Percentiles rank a stretch among this genome's conserved stretches.
phyloP scores from a whole-genome alignment of 257 asterid genomes.

The Plectranthus barbatus region DNA sequence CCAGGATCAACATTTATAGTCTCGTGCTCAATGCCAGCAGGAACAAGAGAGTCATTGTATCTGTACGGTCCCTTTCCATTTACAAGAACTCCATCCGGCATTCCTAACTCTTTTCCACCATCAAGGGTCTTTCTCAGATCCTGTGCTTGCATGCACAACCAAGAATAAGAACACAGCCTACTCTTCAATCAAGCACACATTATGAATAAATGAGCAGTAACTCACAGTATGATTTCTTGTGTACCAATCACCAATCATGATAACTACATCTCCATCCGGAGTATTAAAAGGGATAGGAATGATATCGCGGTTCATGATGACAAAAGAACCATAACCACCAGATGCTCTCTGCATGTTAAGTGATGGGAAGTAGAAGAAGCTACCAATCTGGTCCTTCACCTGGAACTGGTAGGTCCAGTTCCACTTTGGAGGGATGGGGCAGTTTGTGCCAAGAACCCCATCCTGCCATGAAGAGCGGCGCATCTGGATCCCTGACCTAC shows the following conservation, averaged over 20 bases:
- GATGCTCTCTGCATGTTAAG: slow-evolving; percentile 83
- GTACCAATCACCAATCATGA: slow-evolving; percentile 94
- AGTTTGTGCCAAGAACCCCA: slow-evolving; percentile 89
- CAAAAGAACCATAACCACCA: slow-evolving; percentile 82
- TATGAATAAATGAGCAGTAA: not conserved
- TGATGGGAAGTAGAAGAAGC: slow-evolving; percentile 84
- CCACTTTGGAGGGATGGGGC: slow-evolving; percentile 76
- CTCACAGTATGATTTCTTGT: slow-evolving; percentile 63
- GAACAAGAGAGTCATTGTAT: slow-evolving; percentile 71
- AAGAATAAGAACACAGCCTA: not conserved
- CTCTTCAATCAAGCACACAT: not conserved
- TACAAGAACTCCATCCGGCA: slow-evolving; percentile 92
- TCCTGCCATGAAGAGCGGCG: slow-evolving; percentile 94
- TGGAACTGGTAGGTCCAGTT: slow-evolving; percentile 96
- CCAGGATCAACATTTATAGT: slow-evolving; percentile 89
- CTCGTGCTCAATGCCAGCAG: slow-evolving; percentile 74
- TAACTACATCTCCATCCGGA: slow-evolving; percentile 80
- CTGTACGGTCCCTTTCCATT: slow-evolving; percentile 95
- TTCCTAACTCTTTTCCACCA: slow-evolving; percentile 62
- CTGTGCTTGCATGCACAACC: slow-evolving; percentile 24
- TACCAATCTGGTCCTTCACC: slow-evolving; percentile 95
- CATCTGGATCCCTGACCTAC: slow-evolving; percentile 92
- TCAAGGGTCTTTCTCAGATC: slow-evolving; percentile 60
- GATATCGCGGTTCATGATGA: slow-evolving; percentile 52
- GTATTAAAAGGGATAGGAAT: slow-evolving; percentile 61